These are phyloP conservation scores for Cladosporium colombiae DNA, from an alignment of 2,329 filamentous ascomycete genomes.

Conservation along the genomic window DNA sequence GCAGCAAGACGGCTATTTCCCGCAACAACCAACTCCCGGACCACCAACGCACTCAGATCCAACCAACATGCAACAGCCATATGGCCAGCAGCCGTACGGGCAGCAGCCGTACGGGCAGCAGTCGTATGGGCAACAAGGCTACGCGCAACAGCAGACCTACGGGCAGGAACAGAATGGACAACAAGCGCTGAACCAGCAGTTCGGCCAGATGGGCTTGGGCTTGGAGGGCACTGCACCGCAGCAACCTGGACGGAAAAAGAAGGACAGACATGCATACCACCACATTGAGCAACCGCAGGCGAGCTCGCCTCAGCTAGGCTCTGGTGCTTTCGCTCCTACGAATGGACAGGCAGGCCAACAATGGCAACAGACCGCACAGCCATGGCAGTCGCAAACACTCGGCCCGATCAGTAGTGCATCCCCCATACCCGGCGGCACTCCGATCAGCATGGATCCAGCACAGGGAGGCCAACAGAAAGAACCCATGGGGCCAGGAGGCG, in stretches of 20 bases:
- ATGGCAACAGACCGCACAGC: slow-evolving; percentile 43
- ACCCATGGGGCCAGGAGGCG: slow-evolving; percentile 35
- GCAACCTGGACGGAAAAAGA: slow-evolving; percentile 67
- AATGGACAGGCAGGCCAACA: slow-evolving; percentile 46
- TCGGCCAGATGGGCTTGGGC: slow-evolving; percentile 71
- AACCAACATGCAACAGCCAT: slow-evolving; percentile 20
- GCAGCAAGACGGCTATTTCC: slow-evolving; percentile 44
- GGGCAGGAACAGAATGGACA: slow-evolving; percentile 26
- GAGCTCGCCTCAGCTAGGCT: slow-evolving; percentile 60
- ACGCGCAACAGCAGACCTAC: slow-evolving; percentile 27
- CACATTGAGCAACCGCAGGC: slow-evolving; percentile 72
- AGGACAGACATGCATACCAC: slow-evolving; percentile 91
- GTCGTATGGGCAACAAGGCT: slow-evolving; percentile 22
- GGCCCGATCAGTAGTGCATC: slow-evolving; percentile 23
- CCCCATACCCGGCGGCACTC: slow-evolving; percentile 29
- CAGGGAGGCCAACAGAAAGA: slow-evolving; percentile 29
- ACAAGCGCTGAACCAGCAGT: slow-evolving; percentile 65
- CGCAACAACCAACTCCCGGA: slow-evolving; percentile 35
- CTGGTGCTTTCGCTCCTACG: slow-evolving; percentile 63
- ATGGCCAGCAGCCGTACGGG: slow-evolving; percentile 28
- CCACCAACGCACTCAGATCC: slow-evolving; percentile 29
- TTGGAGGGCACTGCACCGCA: slow-evolving; percentile 50
- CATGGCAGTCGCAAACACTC: slow-evolving; percentile 35
- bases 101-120: slow-evolving; percentile 22
- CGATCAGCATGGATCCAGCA: slow-evolving; percentile 32